These are phyloP conservation scores for Fusarium continuum DNA, from an alignment of 2,329 filamentous ascomycete genomes.

Conservation along the genomic window DNA sequence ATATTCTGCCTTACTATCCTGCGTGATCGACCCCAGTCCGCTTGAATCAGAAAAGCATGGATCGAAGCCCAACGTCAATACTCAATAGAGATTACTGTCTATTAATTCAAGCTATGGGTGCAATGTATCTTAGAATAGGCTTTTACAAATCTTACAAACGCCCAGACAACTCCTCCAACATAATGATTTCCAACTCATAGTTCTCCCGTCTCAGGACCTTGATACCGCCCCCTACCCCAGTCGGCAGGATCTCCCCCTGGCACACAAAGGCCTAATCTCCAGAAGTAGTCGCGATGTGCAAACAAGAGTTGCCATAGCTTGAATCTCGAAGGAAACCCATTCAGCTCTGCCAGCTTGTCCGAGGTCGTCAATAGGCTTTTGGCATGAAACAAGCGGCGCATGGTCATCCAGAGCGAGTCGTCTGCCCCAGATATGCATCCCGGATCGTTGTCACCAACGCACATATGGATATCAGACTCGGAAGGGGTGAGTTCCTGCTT, in stretches of 20 bases:
- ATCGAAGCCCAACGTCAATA: no score
- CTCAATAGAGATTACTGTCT: no score
- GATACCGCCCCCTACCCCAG: slow-evolving; percentile 66
- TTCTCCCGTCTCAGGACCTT: slow-evolving; percentile 51
- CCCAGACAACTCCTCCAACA: not conserved
- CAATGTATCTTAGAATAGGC: not conserved
- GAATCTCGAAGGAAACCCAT: slow-evolving; percentile 67
- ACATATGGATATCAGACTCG: slow-evolving; percentile 73
- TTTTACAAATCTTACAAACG: slow-evolving; percentile 10
- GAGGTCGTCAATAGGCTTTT: slow-evolving; percentile 40
- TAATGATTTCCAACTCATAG: slow-evolving; percentile 41
- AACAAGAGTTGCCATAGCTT: slow-evolving; percentile 94
- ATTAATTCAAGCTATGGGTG: no score
- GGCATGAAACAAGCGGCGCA: slow-evolving; percentile 39
- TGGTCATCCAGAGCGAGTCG: slow-evolving; percentile 44
- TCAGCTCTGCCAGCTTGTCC: slow-evolving; percentile 24
- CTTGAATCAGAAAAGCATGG: no score
- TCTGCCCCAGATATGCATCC: slow-evolving; percentile 74
- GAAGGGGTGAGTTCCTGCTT: slow-evolving; percentile 75
- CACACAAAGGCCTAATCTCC: slow-evolving; percentile 88
- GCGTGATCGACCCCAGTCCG: no score
- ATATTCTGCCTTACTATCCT: no score
- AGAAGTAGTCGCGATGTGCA: slow-evolving; percentile 96
- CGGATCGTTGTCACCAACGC: slow-evolving; percentile 75
- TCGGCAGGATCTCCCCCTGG: slow-evolving; percentile 78